Evolutionary conservation across 2,329 filamentous ascomycete genomes (phyloP), one percentile per base, ranked within the genome.

Genomic region (Ambrosiella beaveri): DNA sequence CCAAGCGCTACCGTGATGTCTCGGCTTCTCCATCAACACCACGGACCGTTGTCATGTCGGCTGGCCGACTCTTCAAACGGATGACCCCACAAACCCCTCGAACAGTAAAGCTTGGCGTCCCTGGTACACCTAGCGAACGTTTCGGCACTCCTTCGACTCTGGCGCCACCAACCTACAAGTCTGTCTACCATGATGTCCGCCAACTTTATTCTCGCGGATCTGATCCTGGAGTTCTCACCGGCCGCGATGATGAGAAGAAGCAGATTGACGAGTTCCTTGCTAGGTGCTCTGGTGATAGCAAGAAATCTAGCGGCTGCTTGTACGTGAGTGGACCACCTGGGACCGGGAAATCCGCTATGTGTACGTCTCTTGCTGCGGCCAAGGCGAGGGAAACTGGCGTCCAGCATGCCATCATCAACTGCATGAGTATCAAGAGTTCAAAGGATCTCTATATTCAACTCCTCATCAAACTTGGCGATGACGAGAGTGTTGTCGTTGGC

Each of bases 261-360:
- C 82, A 89, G 62, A 72, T 97, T 39, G 72, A 74, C 11, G 69
- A 67, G 0, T 96, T 95, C 66, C 75, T 96, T 55, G 73, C 79
- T 44, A 76, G 78, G 55, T 81, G 82, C 63, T 41, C 39, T 51
- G 38, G 17, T 11, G 72, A 83, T 4, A 73, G 78, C 7, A 69
- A 78, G 15, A 74, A 74, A 9, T 79, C 77, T 2, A 82, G 83
- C 57, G 89, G 90, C 57, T 97, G 91, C 66, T 78, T 95, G 56
- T 98, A 98, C 67, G 85, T 98, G 63, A 96, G 90, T 64, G 93
- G 93, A 0, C 93, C 93, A 3, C 93, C 93, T 1, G 93, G 93
- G 9, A 98, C 93, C 0, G 93, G 93, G 57, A 98, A 98, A 73
- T 97, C 90, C 68, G 93, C 93, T 37, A 85, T 97, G 75, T 82